Evolutionary conservation across 2,329 filamentous ascomycete genomes (phyloP), one percentile per base, ranked within the genome.

Genomic region (Triangularia setosa): DNA sequence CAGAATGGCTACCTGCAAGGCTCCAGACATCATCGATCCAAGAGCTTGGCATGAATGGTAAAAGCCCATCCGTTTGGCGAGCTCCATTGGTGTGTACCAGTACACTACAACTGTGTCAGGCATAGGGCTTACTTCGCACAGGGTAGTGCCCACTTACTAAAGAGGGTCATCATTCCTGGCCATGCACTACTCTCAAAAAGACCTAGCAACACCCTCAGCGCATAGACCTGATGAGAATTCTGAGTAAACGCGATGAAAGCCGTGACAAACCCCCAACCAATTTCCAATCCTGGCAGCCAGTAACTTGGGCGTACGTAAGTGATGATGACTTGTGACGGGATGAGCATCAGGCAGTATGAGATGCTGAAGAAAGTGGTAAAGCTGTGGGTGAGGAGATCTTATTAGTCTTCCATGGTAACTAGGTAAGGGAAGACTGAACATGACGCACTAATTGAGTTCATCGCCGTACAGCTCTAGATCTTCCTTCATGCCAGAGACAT

Each of bases 1-100:
- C 64, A 84, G 82, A 2, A 83, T 80, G 2, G 82, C 83, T 5
- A 82, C 79, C 69, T 84, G 82, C 0, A 86, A 72, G 40, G 83
- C 84, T 0, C 83, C 83, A 33, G 81, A 81, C 65, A 85, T 79
- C 80, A 85, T 83, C 1, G 77, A 76, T 0, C 82, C 83, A 1
- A 84, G 73, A 1, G 80, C 80, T 44, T 84, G 83, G 33, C 80
- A 82, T 0, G 81, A 79, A 55, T 80, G 84, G 75, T 84, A 85
- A 12, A 84, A 78, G 0, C 81, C 82, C 2, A 83, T 82, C 2
- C 84, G 76, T 69, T 85, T 85, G 57, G 81, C 84, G 0, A 80
- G 75, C 35, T 79, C 78, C 0, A 69, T 67, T 9, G 76, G 77
- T 1, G 75, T 79, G 63, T 79, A 79, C 78, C 78, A 79, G 52